A percentile compares a stretch with the other conserved stretches of the same genome.
Conservation (phyloP, 2,329 filamentous ascomycete species). For the Sporothrix globosa region DNA sequence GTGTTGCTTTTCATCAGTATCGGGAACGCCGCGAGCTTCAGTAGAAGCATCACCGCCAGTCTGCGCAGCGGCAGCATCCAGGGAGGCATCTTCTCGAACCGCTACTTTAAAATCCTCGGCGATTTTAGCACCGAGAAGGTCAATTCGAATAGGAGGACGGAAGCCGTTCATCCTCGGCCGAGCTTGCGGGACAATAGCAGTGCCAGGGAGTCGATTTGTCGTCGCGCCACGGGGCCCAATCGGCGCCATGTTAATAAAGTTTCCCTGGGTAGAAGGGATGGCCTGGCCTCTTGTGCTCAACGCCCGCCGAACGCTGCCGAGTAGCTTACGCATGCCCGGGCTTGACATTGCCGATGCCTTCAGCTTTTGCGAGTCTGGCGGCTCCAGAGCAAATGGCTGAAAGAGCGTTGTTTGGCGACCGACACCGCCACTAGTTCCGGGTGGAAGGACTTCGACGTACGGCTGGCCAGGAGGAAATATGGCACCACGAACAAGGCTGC, state of each 20-base stretch:
- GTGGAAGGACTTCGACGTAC: slow-evolving; percentile 69
- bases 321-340: slow-evolving; percentile 80
- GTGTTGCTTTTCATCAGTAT: slow-evolving; percentile 36
- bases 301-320: slow-evolving; percentile 83
- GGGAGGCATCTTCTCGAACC: slow-evolving; percentile 65
- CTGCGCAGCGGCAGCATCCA: slow-evolving; percentile 43
- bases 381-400: slow-evolving; percentile 42
- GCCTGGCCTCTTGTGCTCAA: slow-evolving; percentile 64
- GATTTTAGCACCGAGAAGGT: slow-evolving; percentile 77
- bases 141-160: slow-evolving; percentile 68
- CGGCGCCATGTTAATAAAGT: slow-evolving; percentile 54
- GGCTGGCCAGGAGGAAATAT: slow-evolving; percentile 80
- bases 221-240: slow-evolving; percentile 58
- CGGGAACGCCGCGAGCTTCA: not conserved
- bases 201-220: slow-evolving; percentile 62
- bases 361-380: slow-evolving; percentile 44
- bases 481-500: slow-evolving; percentile 85
- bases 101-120: slow-evolving; percentile 78
- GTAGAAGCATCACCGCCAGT: slow-evolving; percentile 35
- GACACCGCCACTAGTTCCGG: slow-evolving; percentile 51
- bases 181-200: slow-evolving; percentile 62
- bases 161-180: slow-evolving; percentile 49
- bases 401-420: slow-evolving; percentile 60
- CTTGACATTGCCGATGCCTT: slow-evolving; percentile 65
- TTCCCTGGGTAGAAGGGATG: slow-evolving; percentile 51